phyloP scores from a whole-genome alignment of 2,329 filamentous ascomycete genomes.

The Ophiostoma montium region DNA sequence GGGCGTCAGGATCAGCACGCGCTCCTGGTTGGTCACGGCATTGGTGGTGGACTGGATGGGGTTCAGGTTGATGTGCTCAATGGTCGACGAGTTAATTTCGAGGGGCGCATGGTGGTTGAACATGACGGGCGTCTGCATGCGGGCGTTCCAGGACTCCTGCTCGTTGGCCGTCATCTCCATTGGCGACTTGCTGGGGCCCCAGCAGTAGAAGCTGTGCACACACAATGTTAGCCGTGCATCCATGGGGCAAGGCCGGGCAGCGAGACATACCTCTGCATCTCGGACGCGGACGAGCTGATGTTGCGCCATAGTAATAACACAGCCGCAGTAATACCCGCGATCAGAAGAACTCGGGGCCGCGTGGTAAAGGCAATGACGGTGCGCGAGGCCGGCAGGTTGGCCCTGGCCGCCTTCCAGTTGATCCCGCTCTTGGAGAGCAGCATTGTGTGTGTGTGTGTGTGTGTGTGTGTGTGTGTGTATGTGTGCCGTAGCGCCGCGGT shows the following conservation, averaged over 20 bases:
- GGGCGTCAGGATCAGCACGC: conserved; percentile 81
- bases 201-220: conserved; percentile 95
- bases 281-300: conserved; percentile 62
- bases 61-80: conserved; percentile 74
- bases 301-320: conserved; percentile 79
- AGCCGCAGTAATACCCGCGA: conserved; percentile 54
- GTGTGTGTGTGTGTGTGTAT: conserved; percentile 15
- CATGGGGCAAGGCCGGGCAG: not conserved
- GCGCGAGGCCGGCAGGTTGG: conserved; percentile 63
- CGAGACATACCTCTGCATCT: conserved; percentile 71
- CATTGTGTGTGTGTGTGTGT: conserved; percentile 39
- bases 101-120: conserved; percentile 92
- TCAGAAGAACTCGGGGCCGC: conserved; percentile 62
- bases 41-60: conserved; percentile 66
- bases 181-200: conserved; percentile 86
- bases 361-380: conserved; percentile 58
- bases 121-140: conserved; percentile 81
- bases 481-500: not conserved
- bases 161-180: conserved; percentile 93
- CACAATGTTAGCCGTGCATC: not conserved
- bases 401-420: conserved; percentile 82
- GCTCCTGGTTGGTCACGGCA: conserved; percentile 68
- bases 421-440: conserved; percentile 80
- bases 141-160: conserved; percentile 74
- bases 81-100: conserved; percentile 66